A percentile compares a stretch with the other conserved stretches of the same genome.
Evolutionary conservation across 2,329 filamentous ascomycete species (phyloP).

Genomic region (Colletotrichum australisinense): DNA sequence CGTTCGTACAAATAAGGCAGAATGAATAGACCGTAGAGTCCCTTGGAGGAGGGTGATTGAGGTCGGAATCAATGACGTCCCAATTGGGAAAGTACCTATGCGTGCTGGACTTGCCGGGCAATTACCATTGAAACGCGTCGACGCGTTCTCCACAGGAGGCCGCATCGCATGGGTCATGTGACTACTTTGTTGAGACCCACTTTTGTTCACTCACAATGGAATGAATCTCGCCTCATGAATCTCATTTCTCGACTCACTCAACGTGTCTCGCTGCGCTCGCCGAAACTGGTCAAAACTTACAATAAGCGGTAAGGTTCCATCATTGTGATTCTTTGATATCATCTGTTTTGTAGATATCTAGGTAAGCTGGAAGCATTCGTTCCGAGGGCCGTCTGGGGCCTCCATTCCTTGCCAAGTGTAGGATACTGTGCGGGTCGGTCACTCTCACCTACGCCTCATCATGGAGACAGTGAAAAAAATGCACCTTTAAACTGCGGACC

Average conservation of each 20-base stretch:
- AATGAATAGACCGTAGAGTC: neutral
- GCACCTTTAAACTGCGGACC: neutral
- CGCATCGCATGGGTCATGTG: neutral
- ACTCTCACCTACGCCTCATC: neutral
- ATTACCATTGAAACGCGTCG: neutral
- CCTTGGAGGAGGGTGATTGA: neutral
- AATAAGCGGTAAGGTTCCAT: too few species aligned
- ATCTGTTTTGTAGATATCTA: too few species aligned
- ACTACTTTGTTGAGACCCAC: neutral
- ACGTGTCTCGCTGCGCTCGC: neutral
- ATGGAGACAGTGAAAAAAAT: neutral
- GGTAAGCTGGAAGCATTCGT: too few species aligned
- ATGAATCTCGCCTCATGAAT: neutral
- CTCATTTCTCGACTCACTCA: neutral
- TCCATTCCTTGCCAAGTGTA: too few species aligned
- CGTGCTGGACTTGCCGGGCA: neutral
- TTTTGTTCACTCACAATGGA: neutral
- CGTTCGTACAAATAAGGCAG: neutral
- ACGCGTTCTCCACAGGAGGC: neutral
- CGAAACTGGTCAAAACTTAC: too few species aligned
- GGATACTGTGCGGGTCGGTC: neutral
- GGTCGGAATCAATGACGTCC: neutral
- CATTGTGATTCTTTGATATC: too few species aligned
- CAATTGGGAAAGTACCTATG: neutral
- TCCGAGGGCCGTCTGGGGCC: too few species aligned